Evolutionary conservation across 1,284 basidiomycete genomes (phyloP).

Genomic region (Malassezia pachydermatis): DNA sequence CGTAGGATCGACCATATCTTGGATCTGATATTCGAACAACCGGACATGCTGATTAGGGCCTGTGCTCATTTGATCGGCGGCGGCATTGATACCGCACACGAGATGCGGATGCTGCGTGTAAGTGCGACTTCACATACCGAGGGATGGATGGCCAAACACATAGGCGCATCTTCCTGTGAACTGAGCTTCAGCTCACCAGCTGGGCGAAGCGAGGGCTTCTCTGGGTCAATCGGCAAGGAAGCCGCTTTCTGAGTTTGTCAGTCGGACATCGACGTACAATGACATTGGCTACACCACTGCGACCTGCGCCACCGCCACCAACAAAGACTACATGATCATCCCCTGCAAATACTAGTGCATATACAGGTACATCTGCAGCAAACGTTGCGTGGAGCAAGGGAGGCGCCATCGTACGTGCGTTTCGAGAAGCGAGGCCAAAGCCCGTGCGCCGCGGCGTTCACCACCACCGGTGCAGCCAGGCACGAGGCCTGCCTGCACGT

Average conservation of each 20-base stretch:
- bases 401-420: too few relatives aligned
- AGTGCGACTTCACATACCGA: background rate
- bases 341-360: slow-evolving; percentile 34
- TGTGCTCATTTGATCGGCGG: slow-evolving; percentile 18
- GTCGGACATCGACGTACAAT: slow-evolving; percentile 24
- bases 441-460: background rate
- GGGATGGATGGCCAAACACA: slow-evolving; percentile 35
- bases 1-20: too few relatives aligned
- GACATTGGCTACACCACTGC: slow-evolving; percentile 39
- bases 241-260: background rate
- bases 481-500: background rate
- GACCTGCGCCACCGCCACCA: slow-evolving; percentile 40
- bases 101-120: slow-evolving; percentile 16
- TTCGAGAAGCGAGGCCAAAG: slow-evolving; percentile 3
- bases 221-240: background rate
- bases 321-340: slow-evolving; percentile 35
- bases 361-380: slow-evolving; percentile 34
- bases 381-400: slow-evolving; percentile 27
- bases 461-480: too few relatives aligned
- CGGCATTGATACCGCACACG: slow-evolving; percentile 39
- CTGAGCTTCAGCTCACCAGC: slow-evolving; percentile 29
- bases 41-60: slow-evolving; percentile 32
- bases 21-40: slow-evolving; percentile 24
- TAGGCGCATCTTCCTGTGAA: slow-evolving; percentile 42
- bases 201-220: background rate